phyloP scores from a whole-genome alignment of 139 green algal genomes.

The Gonium pectorale region DNA sequence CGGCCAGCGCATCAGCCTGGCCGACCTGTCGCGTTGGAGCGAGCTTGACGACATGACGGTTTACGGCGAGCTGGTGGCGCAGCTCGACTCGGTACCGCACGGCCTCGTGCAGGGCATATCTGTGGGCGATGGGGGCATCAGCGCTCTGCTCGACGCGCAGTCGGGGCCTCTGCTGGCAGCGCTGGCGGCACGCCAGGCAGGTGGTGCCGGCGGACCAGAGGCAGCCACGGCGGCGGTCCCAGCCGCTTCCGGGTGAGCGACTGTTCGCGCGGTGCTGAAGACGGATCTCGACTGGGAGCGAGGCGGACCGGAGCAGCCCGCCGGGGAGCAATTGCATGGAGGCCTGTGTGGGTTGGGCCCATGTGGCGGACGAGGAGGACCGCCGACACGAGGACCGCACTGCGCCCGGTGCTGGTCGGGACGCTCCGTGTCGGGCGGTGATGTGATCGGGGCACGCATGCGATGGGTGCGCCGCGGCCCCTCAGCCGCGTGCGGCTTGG shows the following conservation, averaged over 20 bases:
- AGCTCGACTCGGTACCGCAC: slow-evolving; percentile 3
- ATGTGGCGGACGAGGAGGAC: too few species aligned
- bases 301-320: too few species aligned
- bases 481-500: too few species aligned
- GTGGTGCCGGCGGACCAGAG: not conserved
- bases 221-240: not conserved
- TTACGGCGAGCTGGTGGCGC: slow-evolving; percentile 30
- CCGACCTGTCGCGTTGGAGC: slow-evolving; percentile 17
- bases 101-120: not conserved
- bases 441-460: too few species aligned
- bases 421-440: too few species aligned
- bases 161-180: not conserved
- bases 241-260: not conserved
- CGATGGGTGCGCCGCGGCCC: too few species aligned
- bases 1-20: slow-evolving; percentile 6
- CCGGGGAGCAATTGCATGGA: not conserved
- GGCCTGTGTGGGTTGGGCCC: not conserved
- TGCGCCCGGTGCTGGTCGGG: too few species aligned
- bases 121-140: slow-evolving; percentile 24
- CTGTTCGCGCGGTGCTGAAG: not conserved
- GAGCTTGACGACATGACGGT: slow-evolving; percentile 31
- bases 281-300: not conserved
- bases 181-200: not conserved
- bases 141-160: slow-evolving; percentile 16
- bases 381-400: too few species aligned